These are phyloP conservation scores for Globisporangium acanthophoron DNA, from an alignment of 352 stramenopile species.

Conservation along the genomic window DNA sequence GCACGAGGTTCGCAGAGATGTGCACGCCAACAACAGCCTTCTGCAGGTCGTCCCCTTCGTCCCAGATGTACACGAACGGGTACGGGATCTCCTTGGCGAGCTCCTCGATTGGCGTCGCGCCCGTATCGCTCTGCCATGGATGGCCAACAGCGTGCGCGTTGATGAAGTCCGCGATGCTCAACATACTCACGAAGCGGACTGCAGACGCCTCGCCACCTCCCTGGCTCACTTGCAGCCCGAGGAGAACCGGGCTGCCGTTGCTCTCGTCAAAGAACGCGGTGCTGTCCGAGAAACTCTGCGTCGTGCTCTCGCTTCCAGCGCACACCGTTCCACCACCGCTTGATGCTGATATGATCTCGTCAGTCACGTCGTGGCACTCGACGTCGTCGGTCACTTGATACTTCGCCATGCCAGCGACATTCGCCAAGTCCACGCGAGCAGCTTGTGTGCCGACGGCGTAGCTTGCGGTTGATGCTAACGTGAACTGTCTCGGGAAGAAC, in stretches of 20 bases:
- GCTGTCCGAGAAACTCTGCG: background rate
- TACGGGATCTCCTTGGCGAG: background rate
- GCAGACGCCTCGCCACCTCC: background rate
- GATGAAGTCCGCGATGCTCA: background rate
- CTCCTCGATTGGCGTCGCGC: background rate
- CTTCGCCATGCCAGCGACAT: background rate
- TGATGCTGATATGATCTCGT: background rate
- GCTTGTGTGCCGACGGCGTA: background rate
- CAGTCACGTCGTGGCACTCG: background rate
- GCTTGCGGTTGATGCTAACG: background rate
- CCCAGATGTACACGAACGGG: slow-evolving; percentile 5
- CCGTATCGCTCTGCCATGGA: background rate
- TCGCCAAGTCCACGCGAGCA: background rate
- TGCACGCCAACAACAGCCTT: background rate
- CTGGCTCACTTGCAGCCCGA: background rate
- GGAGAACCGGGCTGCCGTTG: background rate
- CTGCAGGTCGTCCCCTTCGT: background rate
- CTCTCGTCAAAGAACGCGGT: background rate
- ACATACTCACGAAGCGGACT: background rate
- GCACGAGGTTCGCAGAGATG: background rate
- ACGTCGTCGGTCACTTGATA: background rate
- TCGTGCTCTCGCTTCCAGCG: background rate
- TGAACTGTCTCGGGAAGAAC: background rate
- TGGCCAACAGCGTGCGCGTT: background rate
- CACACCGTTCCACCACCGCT: background rate